Evolutionary conservation across 2,329 filamentous ascomycete species (phyloP).

Genomic region (Teratosphaeria pseudoeucalypti): DNA sequence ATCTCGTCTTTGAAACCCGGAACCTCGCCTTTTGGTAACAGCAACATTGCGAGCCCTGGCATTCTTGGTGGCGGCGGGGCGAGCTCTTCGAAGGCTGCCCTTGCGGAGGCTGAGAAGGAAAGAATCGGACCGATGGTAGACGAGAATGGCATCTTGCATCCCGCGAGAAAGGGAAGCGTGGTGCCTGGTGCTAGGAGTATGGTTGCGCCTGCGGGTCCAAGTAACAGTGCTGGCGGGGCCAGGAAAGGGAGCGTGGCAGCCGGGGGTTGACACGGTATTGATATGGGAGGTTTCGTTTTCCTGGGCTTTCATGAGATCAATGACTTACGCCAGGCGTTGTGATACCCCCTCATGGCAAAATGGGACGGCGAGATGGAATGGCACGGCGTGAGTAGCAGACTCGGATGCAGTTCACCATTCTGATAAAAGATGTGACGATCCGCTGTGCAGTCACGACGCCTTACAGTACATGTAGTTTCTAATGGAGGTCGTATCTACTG

Average conservation of each 20-base stretch:
- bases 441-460: no score
- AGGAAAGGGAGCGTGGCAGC: background rate
- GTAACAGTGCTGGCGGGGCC: background rate
- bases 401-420: no score
- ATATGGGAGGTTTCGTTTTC: background rate
- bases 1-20: background rate
- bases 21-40: background rate
- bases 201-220: slow-evolving; percentile 4
- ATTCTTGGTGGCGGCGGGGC: background rate
- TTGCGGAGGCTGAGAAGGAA: background rate
- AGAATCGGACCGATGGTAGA: slow-evolving; percentile 6
- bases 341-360: background rate
- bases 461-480: no score
- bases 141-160: slow-evolving; percentile 6
- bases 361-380: background rate
- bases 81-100: background rate
- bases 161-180: slow-evolving; percentile 8
- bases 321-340: background rate
- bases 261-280: background rate
- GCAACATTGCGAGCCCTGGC: background rate
- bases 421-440: no score
- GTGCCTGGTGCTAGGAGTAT: slow-evolving; percentile 13
- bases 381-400: no score
- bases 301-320: background rate
- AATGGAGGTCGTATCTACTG: no score